Percentiles rank a stretch among this genome's conserved stretches.
Evolutionary conservation across 2,329 filamentous ascomycete genomes (phyloP).

Genomic region (Phaeosphaeria sp.): DNA sequence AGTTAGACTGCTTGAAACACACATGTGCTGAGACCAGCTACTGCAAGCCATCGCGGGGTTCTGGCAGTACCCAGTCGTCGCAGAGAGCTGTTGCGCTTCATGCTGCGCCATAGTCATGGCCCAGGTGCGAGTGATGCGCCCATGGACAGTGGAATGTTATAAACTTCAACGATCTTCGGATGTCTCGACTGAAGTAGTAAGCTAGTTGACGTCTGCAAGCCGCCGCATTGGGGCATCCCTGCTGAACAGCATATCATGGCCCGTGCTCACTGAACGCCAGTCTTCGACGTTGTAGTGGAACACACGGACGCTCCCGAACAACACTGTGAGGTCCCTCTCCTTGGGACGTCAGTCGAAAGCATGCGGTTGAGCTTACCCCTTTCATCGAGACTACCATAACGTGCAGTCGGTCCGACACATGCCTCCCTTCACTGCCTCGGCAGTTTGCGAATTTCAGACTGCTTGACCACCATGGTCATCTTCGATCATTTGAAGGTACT

Average conservation of each 20-base stretch:
- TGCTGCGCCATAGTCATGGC: neutral
- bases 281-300: conserved; percentile 16
- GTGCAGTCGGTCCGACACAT: neutral
- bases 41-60: conserved; percentile 23
- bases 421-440: neutral
- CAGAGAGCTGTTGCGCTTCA: conserved; percentile 9
- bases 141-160: conserved; percentile 9
- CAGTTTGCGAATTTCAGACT: neutral
- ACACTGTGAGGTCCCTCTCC: conserved; percentile 20
- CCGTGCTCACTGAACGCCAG: conserved; percentile 9
- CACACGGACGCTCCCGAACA: conserved; percentile 17
- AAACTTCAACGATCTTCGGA: conserved; percentile 17
- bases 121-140: conserved; percentile 1
- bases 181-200: conserved; percentile 9
- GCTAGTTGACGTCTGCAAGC: conserved; percentile 6
- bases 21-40: conserved; percentile 6
- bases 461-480: neutral
- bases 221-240: neutral
- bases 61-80: neutral
- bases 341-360: conserved; percentile 7
- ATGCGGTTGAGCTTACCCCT: neutral
- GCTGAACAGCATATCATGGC: neutral
- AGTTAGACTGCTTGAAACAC: conserved; percentile 11
- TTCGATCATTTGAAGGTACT: neutral
- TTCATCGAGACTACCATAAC: neutral